These are phyloP conservation scores for Asterella californica DNA, from an alignment of 225 moss, liverwort and hornwort species.

Conservation along the genomic window DNA sequence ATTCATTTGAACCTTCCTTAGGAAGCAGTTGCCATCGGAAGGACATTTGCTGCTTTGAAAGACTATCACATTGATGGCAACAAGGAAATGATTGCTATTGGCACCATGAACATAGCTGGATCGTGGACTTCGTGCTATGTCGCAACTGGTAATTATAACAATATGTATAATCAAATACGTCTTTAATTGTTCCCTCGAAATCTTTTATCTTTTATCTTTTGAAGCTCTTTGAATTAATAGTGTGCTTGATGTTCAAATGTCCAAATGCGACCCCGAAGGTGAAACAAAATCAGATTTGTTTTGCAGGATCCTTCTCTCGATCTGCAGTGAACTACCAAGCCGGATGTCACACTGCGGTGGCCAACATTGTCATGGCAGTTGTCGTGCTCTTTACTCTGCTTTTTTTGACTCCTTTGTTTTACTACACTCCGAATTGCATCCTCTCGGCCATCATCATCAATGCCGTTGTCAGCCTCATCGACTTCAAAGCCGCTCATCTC, in stretches of 20 bases:
- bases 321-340: slow-evolving; percentile 82
- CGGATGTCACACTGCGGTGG: slow-evolving; percentile 51
- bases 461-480: slow-evolving; percentile 52
- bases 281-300: not conserved
- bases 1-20: slow-evolving; percentile 48
- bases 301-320: slow-evolving; percentile 83
- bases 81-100: slow-evolving; percentile 81
- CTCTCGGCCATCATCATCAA: slow-evolving; percentile 68
- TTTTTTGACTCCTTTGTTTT: slow-evolving; percentile 62
- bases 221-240: not conserved
- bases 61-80: slow-evolving; percentile 89
- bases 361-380: slow-evolving; percentile 68
- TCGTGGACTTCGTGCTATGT: slow-evolving; percentile 67
- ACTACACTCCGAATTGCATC: slow-evolving; percentile 70
- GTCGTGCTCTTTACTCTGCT: slow-evolving; percentile 58
- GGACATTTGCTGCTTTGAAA: slow-evolving; percentile 59
- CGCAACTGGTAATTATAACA: slow-evolving; percentile 32
- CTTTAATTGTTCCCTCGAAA: not conserved
- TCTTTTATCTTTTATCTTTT: slow-evolving; percentile 42
- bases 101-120: slow-evolving; percentile 63
- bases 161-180: too few species aligned
- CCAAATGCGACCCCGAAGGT: not conserved
- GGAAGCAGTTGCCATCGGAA: slow-evolving; percentile 81
- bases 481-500: slow-evolving; percentile 54
- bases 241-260: too few species aligned